A percentile compares a stretch with the other conserved stretches of the same genome.
These are phyloP conservation scores for Boletellus sp. DNA, from an alignment of 768 basidiomycete species.

Conservation along the genomic window DNA sequence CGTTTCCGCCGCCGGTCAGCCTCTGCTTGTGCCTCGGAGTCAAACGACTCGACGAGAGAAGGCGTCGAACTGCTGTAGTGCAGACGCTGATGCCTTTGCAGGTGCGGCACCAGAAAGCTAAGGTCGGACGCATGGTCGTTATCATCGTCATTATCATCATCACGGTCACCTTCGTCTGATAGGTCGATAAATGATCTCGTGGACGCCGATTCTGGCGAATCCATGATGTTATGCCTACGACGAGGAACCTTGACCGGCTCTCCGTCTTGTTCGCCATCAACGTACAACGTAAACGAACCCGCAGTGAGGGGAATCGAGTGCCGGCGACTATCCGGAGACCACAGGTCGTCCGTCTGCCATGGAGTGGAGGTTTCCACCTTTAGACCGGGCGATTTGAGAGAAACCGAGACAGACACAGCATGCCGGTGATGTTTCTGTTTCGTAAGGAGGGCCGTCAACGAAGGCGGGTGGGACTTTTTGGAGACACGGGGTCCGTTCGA, in stretches of 20 bases:
- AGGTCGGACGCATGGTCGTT: constrained; percentile 30
- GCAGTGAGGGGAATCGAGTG: constrained; percentile 56
- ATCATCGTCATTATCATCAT: too few relatives aligned
- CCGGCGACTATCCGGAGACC: constrained; percentile 37
- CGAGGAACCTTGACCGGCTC: background rate
- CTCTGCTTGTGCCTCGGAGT: constrained; percentile 53
- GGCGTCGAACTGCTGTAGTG: constrained; percentile 39
- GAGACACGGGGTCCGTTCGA: constrained; percentile 22
- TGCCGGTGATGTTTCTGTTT: constrained; percentile 31
- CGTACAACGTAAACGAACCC: constrained; percentile 36
- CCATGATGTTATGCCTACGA: constrained; percentile 7
- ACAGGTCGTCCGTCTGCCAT: constrained; percentile 36
- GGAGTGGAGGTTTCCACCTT: constrained; percentile 25
- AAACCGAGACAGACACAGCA: constrained; percentile 30
- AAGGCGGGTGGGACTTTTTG: constrained; percentile 23
- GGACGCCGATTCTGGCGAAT: constrained; percentile 23
- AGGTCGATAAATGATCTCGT: constrained; percentile 57
- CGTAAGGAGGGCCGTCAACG: constrained; percentile 27
- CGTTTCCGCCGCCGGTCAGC: constrained; percentile 65
- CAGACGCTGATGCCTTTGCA: constrained; percentile 19
- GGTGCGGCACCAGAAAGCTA: constrained; percentile 28
- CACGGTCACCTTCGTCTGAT: constrained; percentile 53
- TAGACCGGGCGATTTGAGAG: constrained; percentile 15
- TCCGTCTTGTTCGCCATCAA: constrained; percentile 9
- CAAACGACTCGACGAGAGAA: constrained; percentile 47